These are phyloP conservation scores for Dendrobium huoshanense DNA, from an alignment of 106 monocot species.

Conservation along the genomic window DNA sequence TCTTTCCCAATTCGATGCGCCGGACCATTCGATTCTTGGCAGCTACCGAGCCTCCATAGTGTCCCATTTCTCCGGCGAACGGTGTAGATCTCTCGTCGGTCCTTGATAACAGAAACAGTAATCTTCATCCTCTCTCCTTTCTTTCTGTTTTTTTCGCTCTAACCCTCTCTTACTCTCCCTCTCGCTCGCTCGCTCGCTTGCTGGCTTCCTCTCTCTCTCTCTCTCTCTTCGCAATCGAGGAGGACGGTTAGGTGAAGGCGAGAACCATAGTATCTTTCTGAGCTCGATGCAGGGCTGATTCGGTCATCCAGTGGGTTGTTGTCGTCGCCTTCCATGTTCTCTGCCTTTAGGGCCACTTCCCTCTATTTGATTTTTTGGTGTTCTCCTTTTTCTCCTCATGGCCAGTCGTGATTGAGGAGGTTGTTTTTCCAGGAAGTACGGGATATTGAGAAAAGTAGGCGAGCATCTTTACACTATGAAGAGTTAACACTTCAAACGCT, in stretches of 20 bases:
- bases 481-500: neutral
- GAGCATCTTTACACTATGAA: neutral
- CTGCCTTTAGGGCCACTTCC: neutral
- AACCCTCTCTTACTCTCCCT: neutral
- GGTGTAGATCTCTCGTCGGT: neutral
- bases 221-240: neutral
- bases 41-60: neutral
- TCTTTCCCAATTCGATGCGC: conserved; percentile 6
- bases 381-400: neutral
- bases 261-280: neutral
- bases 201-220: neutral
- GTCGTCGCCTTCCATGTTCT: too few species aligned
- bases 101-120: neutral
- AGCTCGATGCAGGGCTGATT: neutral
- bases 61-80: neutral
- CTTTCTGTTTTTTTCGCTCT: neutral
- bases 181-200: neutral
- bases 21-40: neutral
- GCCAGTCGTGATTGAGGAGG: neutral
- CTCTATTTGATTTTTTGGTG: neutral
- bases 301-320: neutral
- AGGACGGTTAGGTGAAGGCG: neutral
- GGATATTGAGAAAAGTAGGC: neutral
- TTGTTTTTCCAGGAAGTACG: neutral
- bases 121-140: neutral